Evolutionary conservation across 352 stramenopile species (phyloP).

Genomic region (Pythium utonaiense): DNA sequence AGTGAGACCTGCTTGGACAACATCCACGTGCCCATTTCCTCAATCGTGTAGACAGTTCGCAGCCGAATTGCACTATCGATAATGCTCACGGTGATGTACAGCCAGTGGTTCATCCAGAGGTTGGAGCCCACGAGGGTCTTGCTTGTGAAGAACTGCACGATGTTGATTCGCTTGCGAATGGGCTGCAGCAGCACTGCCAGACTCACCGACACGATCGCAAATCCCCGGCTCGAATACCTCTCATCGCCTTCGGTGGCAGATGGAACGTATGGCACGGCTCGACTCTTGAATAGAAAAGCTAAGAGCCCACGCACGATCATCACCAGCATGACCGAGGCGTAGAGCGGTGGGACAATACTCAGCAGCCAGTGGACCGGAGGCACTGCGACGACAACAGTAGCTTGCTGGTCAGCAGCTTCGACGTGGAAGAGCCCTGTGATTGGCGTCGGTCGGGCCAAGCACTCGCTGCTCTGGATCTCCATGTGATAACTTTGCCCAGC

Average conservation of each 20-base stretch:
- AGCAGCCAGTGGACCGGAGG: slow-evolving; percentile 22
- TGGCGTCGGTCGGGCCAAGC: slow-evolving; percentile 9
- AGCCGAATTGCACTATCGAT: not conserved
- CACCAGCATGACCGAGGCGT: not conserved
- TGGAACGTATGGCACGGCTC: not conserved
- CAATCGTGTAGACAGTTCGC: slow-evolving; percentile 1
- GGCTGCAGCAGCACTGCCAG: not conserved
- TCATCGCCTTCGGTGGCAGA: not conserved
- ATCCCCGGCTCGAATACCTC: not conserved
- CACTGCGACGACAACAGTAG: slow-evolving; percentile 11
- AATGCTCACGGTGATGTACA: slow-evolving; percentile 23
- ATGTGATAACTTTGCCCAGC: slow-evolving; percentile 25
- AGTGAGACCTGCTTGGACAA: slow-evolving; percentile 14
- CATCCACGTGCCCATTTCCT: slow-evolving; percentile 22
- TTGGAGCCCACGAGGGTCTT: slow-evolving; percentile 6
- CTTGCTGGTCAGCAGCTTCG: slow-evolving; percentile 15
- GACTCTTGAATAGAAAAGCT: not conserved
- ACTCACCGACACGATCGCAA: not conserved
- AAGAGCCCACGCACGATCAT: slow-evolving; percentile 1
- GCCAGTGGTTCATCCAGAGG: slow-evolving; percentile 24
- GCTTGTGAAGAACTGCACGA: not conserved
- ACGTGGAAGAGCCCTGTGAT: slow-evolving; percentile 24
- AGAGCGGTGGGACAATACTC: slow-evolving; percentile 12
- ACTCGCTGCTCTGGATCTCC: slow-evolving; percentile 35
- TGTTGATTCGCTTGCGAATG: not conserved